Evolutionary conservation across 331 rosid genomes (phyloP).

Genomic region (Saraca asoca): DNA sequence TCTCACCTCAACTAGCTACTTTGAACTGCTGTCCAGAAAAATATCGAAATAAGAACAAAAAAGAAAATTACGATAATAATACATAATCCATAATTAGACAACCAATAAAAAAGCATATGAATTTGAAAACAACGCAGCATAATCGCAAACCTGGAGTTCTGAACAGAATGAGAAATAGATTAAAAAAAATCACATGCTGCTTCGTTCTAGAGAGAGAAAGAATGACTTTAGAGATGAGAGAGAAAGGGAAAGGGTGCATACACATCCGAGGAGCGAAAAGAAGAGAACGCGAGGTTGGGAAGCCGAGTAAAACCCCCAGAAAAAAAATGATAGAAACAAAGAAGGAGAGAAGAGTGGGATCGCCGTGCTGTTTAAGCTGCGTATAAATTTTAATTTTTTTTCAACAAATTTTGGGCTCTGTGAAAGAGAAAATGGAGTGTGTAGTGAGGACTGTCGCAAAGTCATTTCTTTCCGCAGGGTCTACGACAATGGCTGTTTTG

Average conservation of each 20-base stretch:
- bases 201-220: background rate
- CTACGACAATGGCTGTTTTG: conserved; percentile 25
- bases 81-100: conserved; percentile 33
- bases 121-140: conserved; percentile 9
- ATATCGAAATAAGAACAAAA: background rate
- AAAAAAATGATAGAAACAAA: conserved; percentile 1
- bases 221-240: conserved; percentile 65
- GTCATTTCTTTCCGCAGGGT: conserved; percentile 21
- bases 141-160: conserved; percentile 1
- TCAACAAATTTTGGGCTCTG: conserved; percentile 17
- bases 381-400: background rate
- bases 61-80: background rate
- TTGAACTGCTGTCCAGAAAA: conserved; percentile 45
- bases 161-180: background rate
- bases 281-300: conserved; percentile 19
- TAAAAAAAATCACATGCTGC: no score
- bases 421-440: conserved; percentile 13
- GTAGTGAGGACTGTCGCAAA: conserved; percentile 30
- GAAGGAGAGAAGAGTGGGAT: conserved; percentile 36
- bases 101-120: conserved; percentile 8
- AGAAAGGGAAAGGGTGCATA: conserved; percentile 39
- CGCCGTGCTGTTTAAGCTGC: conserved; percentile 14
- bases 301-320: conserved; percentile 48
- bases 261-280: conserved; percentile 61
- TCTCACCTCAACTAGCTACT: conserved; percentile 76